Evolutionary conservation across 2,329 filamentous ascomycete species (phyloP), one percentile per base, ranked within the genome.

Genomic region (Sporothrix euskadiensis): DNA sequence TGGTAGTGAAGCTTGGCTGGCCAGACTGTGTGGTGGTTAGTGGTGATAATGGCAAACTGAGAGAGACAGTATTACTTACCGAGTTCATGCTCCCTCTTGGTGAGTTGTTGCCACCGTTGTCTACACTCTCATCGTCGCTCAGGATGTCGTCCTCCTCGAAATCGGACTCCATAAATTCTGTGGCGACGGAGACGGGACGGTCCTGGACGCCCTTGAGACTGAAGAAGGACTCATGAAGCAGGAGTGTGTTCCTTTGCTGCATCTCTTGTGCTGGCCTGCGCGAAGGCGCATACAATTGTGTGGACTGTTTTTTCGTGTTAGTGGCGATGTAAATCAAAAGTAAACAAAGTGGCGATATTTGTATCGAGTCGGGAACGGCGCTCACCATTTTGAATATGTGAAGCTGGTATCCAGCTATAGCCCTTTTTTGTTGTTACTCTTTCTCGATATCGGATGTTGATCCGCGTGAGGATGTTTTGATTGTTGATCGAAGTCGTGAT

Each of bases 111-210:
- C 83, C 84, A 57, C 91, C 89, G 78, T 90, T 89, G 73, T 86
- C 81, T 69, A 89, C 87, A 74, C 85, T 88, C 39, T 47, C 61
- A 73, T 86, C 81, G 69, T 89, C 87, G 75, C 85, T 88, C 75
- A 87, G 82, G 69, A 86, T 83, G 44, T 85, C 85, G 68, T 92
- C 90, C 76, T 94, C 92, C 57, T 89, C 87, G 83, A 86, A 88
- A 75, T 95, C 92, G 56, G 92, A 93, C 78, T 94, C 92, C 79
- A 91, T 90, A 76, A 94, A 91, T 78, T 94, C 91, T 30, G 92
- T 95, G 59, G 91, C 88, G 74, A 92, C 86, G 52, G 92, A 94
- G 52, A 88, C 81, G 54, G 92, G 91, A 74, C 91, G 83, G 71
- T 85, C 82, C 30, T 82, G 84, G 75, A 87, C 84, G 73, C 81